These are phyloP conservation scores for Vicia faba DNA, from an alignment of 306 rosid species.

Conservation along the genomic window DNA sequence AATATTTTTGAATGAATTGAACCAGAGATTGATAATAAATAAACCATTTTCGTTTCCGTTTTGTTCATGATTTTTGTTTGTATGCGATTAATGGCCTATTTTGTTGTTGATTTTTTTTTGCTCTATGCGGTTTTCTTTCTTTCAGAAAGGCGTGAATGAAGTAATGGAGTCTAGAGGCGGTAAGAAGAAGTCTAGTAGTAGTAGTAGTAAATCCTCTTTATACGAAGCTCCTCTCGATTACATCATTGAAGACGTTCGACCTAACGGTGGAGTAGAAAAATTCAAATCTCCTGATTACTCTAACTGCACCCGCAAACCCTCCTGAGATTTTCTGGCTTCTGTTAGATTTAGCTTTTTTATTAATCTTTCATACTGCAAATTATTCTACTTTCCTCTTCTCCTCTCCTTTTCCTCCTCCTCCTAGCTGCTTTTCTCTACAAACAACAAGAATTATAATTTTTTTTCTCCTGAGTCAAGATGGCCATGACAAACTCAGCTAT, in stretches of 20 bases:
- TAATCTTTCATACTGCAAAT: constrained; percentile 4
- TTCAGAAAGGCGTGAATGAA: constrained; percentile 66
- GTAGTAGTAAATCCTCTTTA: constrained; percentile 60
- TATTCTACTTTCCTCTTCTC: constrained; percentile 12
- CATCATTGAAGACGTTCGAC: constrained; percentile 95
- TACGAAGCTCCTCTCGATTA: constrained; percentile 98
- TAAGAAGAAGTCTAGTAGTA: constrained; percentile 84
- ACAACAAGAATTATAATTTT: constrained; percentile 14
- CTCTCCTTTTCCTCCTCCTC: neutral
- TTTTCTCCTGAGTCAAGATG: constrained; percentile 49
- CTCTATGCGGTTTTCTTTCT: constrained; percentile 1
- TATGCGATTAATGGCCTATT: neutral
- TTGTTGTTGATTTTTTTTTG: constrained; percentile 1
- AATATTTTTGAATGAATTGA: too few relatives aligned
- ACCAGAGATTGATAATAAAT: too few relatives aligned
- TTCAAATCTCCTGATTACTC: constrained; percentile 99
- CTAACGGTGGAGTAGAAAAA: constrained; percentile 96
- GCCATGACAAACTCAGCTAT: constrained; percentile 66
- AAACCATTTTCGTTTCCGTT: too few relatives aligned
- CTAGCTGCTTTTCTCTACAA: constrained; percentile 22
- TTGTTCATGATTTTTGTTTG: neutral
- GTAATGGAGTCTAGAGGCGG: constrained; percentile 97
- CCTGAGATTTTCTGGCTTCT: constrained; percentile 52
- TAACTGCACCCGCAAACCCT: constrained; percentile 94
- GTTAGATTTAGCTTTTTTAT: constrained; percentile 44